Evolutionary conservation across 2,329 filamentous ascomycete species (phyloP).

Genomic region (Fusarium chuoi): DNA sequence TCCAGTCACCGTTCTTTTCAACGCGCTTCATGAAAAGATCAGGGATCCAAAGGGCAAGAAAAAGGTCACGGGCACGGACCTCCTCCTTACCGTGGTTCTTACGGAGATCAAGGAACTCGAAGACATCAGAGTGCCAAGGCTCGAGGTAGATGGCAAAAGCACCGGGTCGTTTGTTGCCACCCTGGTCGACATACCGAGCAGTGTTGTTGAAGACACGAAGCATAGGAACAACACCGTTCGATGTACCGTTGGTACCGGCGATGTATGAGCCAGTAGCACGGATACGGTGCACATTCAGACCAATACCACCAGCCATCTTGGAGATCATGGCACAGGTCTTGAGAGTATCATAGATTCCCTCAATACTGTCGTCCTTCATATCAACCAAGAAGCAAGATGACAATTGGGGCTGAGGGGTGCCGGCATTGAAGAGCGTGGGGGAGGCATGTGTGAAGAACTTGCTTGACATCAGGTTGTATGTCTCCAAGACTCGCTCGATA

Average conservation of each 20-base stretch:
- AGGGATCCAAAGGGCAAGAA: constrained; percentile 97
- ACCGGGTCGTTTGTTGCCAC: constrained; percentile 98
- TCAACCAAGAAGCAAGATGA: constrained; percentile 99
- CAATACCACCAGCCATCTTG: constrained; percentile 98
- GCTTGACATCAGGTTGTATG: constrained; percentile 98
- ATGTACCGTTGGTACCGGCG: constrained; percentile 96
- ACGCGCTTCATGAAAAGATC: constrained; percentile 99
- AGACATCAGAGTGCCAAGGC: constrained; percentile 98
- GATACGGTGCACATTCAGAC: constrained; percentile 95
- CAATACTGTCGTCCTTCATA: constrained; percentile 99
- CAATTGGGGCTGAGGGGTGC: constrained; percentile 92
- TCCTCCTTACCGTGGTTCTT: constrained; percentile 99
- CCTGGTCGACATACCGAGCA: constrained; percentile 97
- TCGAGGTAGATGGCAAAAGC: constrained; percentile 99
- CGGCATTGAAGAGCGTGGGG: constrained; percentile 97
- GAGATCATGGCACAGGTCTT: constrained; percentile 99
- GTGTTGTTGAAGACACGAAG: constrained; percentile 99
- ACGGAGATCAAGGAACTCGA: constrained; percentile 95
- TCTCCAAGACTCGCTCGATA: constrained; percentile 94
- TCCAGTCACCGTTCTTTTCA: constrained; percentile 96
- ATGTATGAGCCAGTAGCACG: constrained; percentile 98
- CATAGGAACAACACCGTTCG: constrained; percentile 97
- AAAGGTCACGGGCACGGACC: constrained; percentile 93
- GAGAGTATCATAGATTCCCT: constrained; percentile 98
- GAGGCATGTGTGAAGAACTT: constrained; percentile 99